Evolutionary conservation across 495 filamentous ascomycete species (phyloP).

Genomic region (Xylaria nigripes): DNA sequence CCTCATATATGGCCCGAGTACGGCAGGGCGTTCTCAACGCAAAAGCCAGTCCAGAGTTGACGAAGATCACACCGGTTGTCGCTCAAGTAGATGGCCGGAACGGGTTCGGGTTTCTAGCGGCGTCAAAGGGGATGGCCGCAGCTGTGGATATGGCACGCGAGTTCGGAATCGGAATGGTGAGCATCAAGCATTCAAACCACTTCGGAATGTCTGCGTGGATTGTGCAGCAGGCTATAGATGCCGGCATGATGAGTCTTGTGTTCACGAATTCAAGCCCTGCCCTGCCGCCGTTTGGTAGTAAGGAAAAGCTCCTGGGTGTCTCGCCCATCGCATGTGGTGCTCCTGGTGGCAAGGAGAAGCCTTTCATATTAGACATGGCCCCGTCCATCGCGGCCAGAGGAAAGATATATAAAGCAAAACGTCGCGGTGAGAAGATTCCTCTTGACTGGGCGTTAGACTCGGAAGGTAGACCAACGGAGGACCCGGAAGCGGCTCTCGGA

Average conservation of each 20-base stretch:
- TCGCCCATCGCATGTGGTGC: slow-evolving; percentile 72
- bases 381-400: slow-evolving; percentile 64
- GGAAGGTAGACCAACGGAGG: slow-evolving; percentile 59
- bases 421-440: slow-evolving; percentile 67
- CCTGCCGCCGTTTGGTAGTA: slow-evolving; percentile 64
- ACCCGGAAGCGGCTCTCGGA: slow-evolving; percentile 55
- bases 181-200: slow-evolving; percentile 67
- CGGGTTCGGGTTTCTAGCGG: slow-evolving; percentile 65
- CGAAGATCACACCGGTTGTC: slow-evolving; percentile 56
- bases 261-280: slow-evolving; percentile 75
- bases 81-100: slow-evolving; percentile 61
- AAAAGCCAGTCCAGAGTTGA: slow-evolving; percentile 46
- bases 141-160: slow-evolving; percentile 57
- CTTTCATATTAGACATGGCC: slow-evolving; percentile 74
- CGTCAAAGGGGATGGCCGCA: slow-evolving; percentile 51
- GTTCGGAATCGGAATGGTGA: slow-evolving; percentile 65
- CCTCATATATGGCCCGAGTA: slow-evolving; percentile 65
- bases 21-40: slow-evolving; percentile 56
- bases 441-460: slow-evolving; percentile 64
- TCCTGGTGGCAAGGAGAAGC: slow-evolving; percentile 44
- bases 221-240: slow-evolving; percentile 64
- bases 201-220: slow-evolving; percentile 77
- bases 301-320: slow-evolving; percentile 60
- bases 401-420: slow-evolving; percentile 66
- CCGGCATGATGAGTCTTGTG: slow-evolving; percentile 64